A percentile compares a stretch with the other conserved stretches of the same genome.
Conservation (phyloP, 345 rosid genomes). For the Isatis tinctoria region DNA sequence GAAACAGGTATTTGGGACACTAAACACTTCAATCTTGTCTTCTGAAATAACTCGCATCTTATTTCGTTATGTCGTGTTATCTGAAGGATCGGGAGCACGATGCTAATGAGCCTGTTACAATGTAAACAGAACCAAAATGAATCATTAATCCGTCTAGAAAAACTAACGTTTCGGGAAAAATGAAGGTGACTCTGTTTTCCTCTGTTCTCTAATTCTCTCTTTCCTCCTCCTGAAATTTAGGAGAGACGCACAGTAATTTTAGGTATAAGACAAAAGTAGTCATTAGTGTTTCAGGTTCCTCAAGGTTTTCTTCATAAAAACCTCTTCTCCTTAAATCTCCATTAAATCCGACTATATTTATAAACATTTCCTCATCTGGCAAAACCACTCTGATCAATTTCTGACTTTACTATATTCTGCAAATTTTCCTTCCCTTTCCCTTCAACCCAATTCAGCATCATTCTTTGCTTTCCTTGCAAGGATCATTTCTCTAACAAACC, state of each 20-base stretch:
- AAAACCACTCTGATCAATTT: neutral
- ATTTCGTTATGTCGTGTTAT: neutral
- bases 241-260: conserved; percentile 9
- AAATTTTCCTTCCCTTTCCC: conserved; percentile 29
- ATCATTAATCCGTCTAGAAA: too few relatives aligned
- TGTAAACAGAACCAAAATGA: neutral
- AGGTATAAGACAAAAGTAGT: conserved; percentile 15
- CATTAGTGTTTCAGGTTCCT: conserved; percentile 17
- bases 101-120: neutral
- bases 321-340: conserved; percentile 4
- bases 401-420: conserved; percentile 8
- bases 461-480: conserved; percentile 27
- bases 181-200: neutral
- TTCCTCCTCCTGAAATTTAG: conserved; percentile 21
- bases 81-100: neutral
- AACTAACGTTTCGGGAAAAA: neutral
- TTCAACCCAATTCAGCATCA: conserved; percentile 21
- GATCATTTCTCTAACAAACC: conserved; percentile 8
- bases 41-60: neutral
- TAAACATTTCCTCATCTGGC: neutral
- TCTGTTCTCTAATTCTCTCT: neutral
- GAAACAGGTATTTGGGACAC: neutral
- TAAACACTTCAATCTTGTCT: neutral
- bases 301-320: neutral
- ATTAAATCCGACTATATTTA: neutral